Base-by-base conservation (phyloP, 2,329 filamentous ascomycete genomes). In the Cladosporium sphaerospermum region DNA sequence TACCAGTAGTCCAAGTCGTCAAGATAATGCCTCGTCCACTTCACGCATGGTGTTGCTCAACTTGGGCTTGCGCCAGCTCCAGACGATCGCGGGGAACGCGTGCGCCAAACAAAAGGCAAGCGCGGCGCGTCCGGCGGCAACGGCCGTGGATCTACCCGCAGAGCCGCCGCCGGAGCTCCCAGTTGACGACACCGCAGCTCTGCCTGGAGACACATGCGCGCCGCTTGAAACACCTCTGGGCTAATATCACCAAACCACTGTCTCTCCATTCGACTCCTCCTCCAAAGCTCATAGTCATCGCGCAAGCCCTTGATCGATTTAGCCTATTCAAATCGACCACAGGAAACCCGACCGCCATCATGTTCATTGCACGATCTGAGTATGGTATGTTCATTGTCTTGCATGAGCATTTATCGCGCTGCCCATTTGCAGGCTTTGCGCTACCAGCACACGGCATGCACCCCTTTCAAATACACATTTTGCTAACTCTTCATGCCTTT, bases 281-380 rank as follows among this genome's bases (percentile, higher is more conserved):
- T 4, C 5, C 34, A 11, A 36, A 36, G 4, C 34, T 36, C 34
- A 36, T 6, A 11, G n/a, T 11, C 34, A 11, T 36, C 34, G 9
- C 23, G 5, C 4, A 28, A 28, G 5, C 23, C 23, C 23, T 1
- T 5, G 23, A 28, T 28, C 23, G 7, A 28, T 5, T 28, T 28
- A 5, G 7, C 7, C 7, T 28, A 5, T 28, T 28, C 23, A 28
- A 28, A 28, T 5, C 23, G 23, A 28, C 23, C 23, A n/a, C 36
- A 39, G 11, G 23, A 39, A 39, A 16, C 10, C 13, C 32, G 19
- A 36, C 32, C 42, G 33, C n/a, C 34, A 45, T 11, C 67, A 96
- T 96, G 93, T 99, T 99, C 83, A 97, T 99, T 83, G 91, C 93
- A 82, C 89, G 93, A 78, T 97, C 92, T 72, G 93, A 99, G 92